Evolutionary conservation across 2,329 filamentous ascomycete species (phyloP), one percentile per base, ranked within the genome.

Genomic region (Parafenestella ontariensis): DNA sequence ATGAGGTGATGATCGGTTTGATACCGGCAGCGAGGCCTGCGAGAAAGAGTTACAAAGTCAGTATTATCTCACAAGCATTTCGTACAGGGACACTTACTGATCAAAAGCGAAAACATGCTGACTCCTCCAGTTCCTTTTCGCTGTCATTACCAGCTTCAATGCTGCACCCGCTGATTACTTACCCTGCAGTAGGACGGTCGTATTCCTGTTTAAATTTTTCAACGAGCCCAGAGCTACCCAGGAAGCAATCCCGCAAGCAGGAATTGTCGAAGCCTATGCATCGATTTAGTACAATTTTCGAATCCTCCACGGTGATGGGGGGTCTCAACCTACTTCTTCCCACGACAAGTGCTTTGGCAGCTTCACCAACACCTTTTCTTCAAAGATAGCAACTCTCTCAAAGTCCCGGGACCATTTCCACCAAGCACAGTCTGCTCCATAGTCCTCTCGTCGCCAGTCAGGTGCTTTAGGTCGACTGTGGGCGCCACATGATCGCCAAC

Each of bases 1-100:
- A 85, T 0, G 85, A 87, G 0, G 85, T 88, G 1, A 86, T 82
- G 44, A 89, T 84, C 1, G 87, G 66, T 5, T 24, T 49, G 44
- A 72, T 70, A 3, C 65, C 65, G 0, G 67, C 68, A 1, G 68
- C 63, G 2, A 73, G 26, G 21, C 63, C 31, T 34, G 13, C 15
- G 31, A 31, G 3, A 13, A 17, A 34, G 13, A 34, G 15, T 6
- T 4, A n/a, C 13, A n/a, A n/a, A 5, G 31, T 34, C 13, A 34
- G 31, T 34, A 2, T 17, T 13, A 13, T 34, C 13, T 17, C 13
- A 13, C 13, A 34, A 2, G 3, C 1, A 17, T 3, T 34, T 34
- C 11, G 10, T 8, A 13, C 5, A n/a, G 6, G 13, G 13, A 10
- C 1, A 17, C 31, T 17, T 34, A 34, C 31, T 67, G 4, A 73